phyloP scores from a whole-genome alignment of 768 basidiomycete species.

The Suillus placidus region DNA sequence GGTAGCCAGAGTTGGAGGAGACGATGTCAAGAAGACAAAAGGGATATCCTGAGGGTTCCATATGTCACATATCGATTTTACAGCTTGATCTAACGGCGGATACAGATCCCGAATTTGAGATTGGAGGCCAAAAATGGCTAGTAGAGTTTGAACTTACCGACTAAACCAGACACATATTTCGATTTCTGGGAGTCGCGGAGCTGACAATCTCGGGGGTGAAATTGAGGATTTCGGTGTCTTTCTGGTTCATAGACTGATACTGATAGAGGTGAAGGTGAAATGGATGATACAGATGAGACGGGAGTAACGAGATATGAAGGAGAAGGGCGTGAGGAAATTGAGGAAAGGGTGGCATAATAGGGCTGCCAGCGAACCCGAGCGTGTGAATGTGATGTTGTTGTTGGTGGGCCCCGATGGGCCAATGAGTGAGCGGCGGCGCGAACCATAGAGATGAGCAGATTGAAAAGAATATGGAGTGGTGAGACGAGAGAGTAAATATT shows the following conservation, averaged over 20 bases:
- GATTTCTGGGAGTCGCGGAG: constrained; percentile 54
- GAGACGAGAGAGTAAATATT: constrained; percentile 15
- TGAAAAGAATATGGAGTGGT: constrained; percentile 26
- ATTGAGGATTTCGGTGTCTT: constrained; percentile 32
- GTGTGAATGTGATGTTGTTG: constrained; percentile 53
- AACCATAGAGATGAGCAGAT: constrained; percentile 37
- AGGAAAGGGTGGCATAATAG: constrained; percentile 53
- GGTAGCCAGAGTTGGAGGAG: constrained; percentile 29
- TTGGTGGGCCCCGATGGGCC: constrained; percentile 71
- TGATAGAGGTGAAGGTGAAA: constrained; percentile 42
- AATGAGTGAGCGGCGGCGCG: constrained; percentile 49
- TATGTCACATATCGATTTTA: constrained; percentile 75
- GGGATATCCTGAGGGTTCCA: constrained; percentile 83
- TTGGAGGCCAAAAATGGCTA: constrained; percentile 15
- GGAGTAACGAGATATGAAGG: constrained; percentile 61
- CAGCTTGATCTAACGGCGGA: constrained; percentile 65
- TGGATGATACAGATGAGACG: constrained; percentile 52
- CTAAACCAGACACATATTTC: constrained; percentile 67
- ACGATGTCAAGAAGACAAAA: constrained; percentile 48
- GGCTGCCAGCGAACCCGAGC: constrained; percentile 78
- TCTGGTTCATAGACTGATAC: constrained; percentile 41
- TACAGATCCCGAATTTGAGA: constrained; percentile 16
- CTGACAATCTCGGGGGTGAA: constrained; percentile 37
- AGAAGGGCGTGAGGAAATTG: constrained; percentile 40
- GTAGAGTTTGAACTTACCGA: constrained; percentile 54